Conservation (phyloP, 306 rosid genomes). For the Castanea crenata region DNA sequence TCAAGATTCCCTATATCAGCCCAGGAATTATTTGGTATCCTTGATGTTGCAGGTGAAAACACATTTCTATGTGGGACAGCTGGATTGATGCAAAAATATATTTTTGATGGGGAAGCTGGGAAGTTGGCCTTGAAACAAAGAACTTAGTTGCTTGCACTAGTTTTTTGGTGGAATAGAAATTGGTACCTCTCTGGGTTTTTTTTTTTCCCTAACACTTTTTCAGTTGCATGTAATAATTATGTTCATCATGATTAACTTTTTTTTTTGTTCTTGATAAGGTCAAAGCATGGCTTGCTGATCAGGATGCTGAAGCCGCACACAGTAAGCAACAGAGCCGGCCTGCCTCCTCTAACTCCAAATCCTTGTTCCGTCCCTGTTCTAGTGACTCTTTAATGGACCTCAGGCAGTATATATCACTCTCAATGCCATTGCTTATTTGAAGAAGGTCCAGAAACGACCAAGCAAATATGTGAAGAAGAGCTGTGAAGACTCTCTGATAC, state of each 20-base stretch:
- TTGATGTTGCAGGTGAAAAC: constrained; percentile 82
- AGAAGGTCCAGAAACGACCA: no score
- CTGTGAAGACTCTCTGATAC: no score
- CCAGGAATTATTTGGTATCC: constrained; percentile 59
- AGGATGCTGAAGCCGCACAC: constrained; percentile 65
- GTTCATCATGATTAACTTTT: constrained; percentile 20
- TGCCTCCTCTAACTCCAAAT: no score
- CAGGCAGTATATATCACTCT: no score
- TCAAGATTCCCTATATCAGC: constrained; percentile 62
- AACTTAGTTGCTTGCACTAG: constrained; percentile 79
- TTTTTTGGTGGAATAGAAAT: constrained; percentile 77
- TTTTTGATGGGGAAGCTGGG: constrained; percentile 77
- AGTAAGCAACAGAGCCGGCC: no score
- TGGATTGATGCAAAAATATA: constrained; percentile 57
- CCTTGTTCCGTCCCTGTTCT: no score
- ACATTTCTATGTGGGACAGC: constrained; percentile 73
- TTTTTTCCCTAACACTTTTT: constrained; percentile 6
- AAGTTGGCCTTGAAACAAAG: constrained; percentile 72
- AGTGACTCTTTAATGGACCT: no score
- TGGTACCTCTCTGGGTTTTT: constrained; percentile 45
- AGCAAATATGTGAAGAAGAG: no score
- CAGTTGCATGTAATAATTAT: not conserved
- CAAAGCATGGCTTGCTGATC: constrained; percentile 77
- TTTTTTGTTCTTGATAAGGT: constrained; percentile 39
- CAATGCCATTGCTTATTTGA: no score